Evolutionary conservation across 805 yeast genomes (phyloP), one percentile per base, ranked within the genome.

Genomic region (Teunomyces funiuensis): DNA sequence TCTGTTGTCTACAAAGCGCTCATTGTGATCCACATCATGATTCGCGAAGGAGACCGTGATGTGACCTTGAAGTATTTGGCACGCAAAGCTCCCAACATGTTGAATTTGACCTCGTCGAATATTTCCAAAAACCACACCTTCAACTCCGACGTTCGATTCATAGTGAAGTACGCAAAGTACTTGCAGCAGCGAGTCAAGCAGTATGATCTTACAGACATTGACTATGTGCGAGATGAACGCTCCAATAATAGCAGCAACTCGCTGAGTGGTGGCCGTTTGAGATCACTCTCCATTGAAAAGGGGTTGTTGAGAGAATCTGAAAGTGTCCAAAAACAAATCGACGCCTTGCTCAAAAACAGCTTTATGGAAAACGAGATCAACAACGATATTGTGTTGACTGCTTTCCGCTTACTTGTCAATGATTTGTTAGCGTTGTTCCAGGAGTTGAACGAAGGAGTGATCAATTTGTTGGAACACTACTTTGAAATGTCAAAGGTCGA

Each of bases 371-470:
- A 74, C 42, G 97, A 91, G 52, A 78, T 89, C 38, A 83, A 81
- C 50, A 89, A 89, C 62, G 97, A 93, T 56, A 76, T 93, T 36
- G 65, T 88, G 16, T 70, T 91, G 48, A 85, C 91, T 29, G 85
- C 91, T 22, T 93, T 91, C 69, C 73, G 96, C 43, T 74, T 91
- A 65, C 74, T 93, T 36, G 96, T 91, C n/a, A 86, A 85, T 53
- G 99, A 93, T 61, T 71, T 91, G 47, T 73, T 93, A 50, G 79
- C 90, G 1, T 69, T 93, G 28, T 95, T 88, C 65, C 96, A 91
- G 64, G 83, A 87, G 36, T 70, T 93, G 51, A 93, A 93, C 65
- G 98, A 93, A 64, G 99, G 98, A 28, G 96, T 93, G 18, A 90
- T 93, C 53, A 93, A 93, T 54, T 67, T 93, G 31, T 75, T 93